Evolutionary conservation across 352 stramenopile genomes (phyloP).

Genomic region (Phytophthora melonis): DNA sequence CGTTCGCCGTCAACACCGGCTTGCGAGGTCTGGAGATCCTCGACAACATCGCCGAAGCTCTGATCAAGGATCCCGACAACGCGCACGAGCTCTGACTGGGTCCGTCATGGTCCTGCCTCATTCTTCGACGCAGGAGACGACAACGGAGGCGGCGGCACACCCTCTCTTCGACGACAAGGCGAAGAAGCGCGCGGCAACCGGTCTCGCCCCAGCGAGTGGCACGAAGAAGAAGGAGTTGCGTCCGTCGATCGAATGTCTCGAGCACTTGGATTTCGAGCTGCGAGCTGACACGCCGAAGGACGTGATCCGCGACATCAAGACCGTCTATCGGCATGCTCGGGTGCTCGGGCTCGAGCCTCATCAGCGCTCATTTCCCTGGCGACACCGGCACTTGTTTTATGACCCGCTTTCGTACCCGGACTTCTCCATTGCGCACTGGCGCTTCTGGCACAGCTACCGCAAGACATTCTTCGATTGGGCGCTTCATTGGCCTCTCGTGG

Average conservation of each 20-base stretch:
- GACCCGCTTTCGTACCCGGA: background rate
- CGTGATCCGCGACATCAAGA: background rate
- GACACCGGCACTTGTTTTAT: background rate
- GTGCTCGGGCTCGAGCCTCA: background rate
- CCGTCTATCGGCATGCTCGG: background rate
- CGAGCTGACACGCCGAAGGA: background rate
- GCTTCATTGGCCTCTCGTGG: background rate
- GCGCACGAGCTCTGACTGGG: background rate
- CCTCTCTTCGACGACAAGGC: background rate
- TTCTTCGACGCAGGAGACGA: background rate
- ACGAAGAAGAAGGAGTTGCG: background rate
- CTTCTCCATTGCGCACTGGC: background rate
- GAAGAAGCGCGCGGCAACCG: background rate
- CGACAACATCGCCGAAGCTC: background rate
- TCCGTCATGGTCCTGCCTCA: background rate
- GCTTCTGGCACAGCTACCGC: background rate
- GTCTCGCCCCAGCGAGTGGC: background rate
- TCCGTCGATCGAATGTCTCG: background rate
- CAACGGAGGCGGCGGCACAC: background rate
- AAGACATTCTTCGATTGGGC: background rate
- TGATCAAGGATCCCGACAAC: background rate
- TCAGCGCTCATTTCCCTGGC: background rate
- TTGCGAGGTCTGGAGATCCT: background rate
- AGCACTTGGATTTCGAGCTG: background rate
- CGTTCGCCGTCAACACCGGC: background rate